Base-by-base conservation (phyloP, 2,329 filamentous ascomycete species). In the Colletotrichum shisoi region DNA sequence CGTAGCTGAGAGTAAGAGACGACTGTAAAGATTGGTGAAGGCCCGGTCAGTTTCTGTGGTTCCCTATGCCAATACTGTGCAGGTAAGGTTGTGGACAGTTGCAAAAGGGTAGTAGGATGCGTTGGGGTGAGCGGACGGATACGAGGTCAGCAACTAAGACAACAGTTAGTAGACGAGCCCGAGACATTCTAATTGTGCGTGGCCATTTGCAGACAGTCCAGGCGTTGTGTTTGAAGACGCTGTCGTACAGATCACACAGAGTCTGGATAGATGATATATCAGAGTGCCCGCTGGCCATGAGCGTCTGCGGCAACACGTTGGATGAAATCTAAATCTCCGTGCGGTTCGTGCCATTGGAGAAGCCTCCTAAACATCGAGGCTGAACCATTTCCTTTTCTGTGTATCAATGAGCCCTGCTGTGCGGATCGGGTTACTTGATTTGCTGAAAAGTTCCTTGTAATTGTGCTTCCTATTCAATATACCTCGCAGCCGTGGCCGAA, bases 101-200 rank as follows among this genome's bases (percentile, higher is more conserved):
- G 21, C 37, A 19, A 24, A 7, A 37, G 13, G 44, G 19, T 13
- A 19, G 11, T 31, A 17, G n/a, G 21, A 15, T 34, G 19, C 17
- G 9, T 21, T 13, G 40, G n/a, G 24, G 4, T 57, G 40, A 42
- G 8, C 40, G 21, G 34, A 31, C 39, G 21, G 52, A 2, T 21
- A 21, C 21, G 17, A 24, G 21, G 8, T 12, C 11, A 46, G 19
- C 19, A 0, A 15, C 49, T 34, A n/a, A 60, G 56, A 52, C 40
- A 53, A 39, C 13, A 12, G 13, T n/a, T 17, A 48, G 40, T 24
- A 48, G 21, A 13, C 13, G 27, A 11, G 21, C 17, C 52, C 15
- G 15, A 56, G 39, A 56, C 39, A 56, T 42, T 4, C 39, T 56
- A 21, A 19, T 42, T 56, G 39, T 15, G 52, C 21, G 15, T 56